phyloP scores from a whole-genome alignment of 805 yeast species.

The Brettanomyces sp. region DNA sequence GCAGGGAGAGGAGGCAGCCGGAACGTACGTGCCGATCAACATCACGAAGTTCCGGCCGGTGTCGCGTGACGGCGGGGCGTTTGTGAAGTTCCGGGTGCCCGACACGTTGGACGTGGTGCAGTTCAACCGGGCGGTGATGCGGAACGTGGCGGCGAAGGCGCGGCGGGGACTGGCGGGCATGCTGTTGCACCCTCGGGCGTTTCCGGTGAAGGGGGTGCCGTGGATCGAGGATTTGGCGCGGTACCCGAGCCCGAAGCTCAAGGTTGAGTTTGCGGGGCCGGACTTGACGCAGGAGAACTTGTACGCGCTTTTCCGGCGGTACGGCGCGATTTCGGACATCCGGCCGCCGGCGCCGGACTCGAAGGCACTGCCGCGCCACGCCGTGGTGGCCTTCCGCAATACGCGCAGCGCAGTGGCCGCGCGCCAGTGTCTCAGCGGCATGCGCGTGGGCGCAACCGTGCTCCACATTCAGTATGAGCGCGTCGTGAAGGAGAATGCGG shows the following conservation, averaged over 20 bases:
- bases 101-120: constrained; percentile 38
- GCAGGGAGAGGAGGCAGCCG: constrained; percentile 19
- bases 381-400: constrained; percentile 46
- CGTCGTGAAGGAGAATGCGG: constrained; percentile 38
- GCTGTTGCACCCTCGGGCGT: constrained; percentile 27
- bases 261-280: constrained; percentile 69
- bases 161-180: constrained; percentile 25
- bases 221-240: constrained; percentile 93
- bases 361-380: constrained; percentile 37
- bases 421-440: constrained; percentile 82
- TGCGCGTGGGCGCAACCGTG: constrained; percentile 50
- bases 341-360: constrained; percentile 40
- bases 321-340: constrained; percentile 77
- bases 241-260: constrained; percentile 54
- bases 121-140: constrained; percentile 39
- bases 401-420: constrained; percentile 74
- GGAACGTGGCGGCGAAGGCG: constrained; percentile 23
- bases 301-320: constrained; percentile 74
- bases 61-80: constrained; percentile 86
- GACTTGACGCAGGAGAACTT: constrained; percentile 67
- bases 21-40: constrained; percentile 20
- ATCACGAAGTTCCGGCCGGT: constrained; percentile 60
- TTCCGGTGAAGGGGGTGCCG: constrained; percentile 82
- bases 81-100: constrained; percentile 67
- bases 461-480: constrained; percentile 70